Percentiles rank a stretch among this genome's conserved stretches.
These are phyloP conservation scores for Hypoxylon intermedium DNA, from an alignment of 495 filamentous ascomycete species.

Conservation along the genomic window DNA sequence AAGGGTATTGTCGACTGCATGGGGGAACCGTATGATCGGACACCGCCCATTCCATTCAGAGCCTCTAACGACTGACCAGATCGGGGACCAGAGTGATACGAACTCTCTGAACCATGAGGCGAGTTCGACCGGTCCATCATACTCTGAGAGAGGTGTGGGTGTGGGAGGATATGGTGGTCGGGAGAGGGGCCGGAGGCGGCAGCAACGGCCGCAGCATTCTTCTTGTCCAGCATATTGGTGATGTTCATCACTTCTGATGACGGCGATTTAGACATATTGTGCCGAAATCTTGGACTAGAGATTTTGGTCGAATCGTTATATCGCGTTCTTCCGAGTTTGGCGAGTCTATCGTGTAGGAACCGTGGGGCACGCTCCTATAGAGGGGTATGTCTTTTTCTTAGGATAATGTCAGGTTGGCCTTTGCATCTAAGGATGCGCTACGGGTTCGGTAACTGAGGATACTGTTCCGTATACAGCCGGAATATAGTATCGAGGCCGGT, in stretches of 20 bases:
- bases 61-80: slow-evolving; percentile 55
- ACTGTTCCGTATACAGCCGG: background rate
- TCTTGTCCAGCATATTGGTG: slow-evolving; percentile 71
- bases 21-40: slow-evolving; percentile 41
- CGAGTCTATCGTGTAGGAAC: background rate
- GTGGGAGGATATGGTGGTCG: slow-evolving; percentile 63
- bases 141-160: slow-evolving; percentile 62
- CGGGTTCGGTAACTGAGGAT: background rate
- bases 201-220: slow-evolving; percentile 63
- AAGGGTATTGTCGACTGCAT: slow-evolving; percentile 51
- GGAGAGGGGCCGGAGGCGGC: slow-evolving; percentile 45
- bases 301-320: background rate
- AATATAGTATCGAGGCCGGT: background rate
- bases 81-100: slow-evolving; percentile 61
- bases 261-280: slow-evolving; percentile 42
- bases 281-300: background rate
- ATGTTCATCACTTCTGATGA: slow-evolving; percentile 65
- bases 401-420: background rate
- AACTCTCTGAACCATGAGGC: slow-evolving; percentile 73
- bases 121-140: slow-evolving; percentile 72
- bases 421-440: no score
- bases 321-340: background rate
- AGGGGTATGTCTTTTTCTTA: background rate
- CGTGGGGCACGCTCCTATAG: slow-evolving; percentile 1
- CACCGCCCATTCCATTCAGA: slow-evolving; percentile 56